Percentiles rank a stretch among this genome's conserved stretches.
Conservation (phyloP, 164 flowering plant genomes). For the Saururus chinensis region DNA sequence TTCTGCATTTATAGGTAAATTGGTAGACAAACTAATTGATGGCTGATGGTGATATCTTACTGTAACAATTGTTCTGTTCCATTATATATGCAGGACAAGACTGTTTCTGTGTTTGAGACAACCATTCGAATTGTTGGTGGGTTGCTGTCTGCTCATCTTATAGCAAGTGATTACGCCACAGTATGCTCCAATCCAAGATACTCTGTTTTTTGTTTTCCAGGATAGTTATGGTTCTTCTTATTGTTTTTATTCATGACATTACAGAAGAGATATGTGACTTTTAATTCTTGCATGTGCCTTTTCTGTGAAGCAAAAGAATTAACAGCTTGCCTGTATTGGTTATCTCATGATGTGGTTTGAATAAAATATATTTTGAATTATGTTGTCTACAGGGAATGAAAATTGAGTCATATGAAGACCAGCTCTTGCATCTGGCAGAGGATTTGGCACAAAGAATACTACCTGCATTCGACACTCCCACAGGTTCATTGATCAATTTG, state of each 20-base stretch:
- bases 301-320: not conserved
- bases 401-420: conserved; percentile 68
- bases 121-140: conserved; percentile 93
- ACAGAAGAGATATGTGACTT: too few relatives aligned
- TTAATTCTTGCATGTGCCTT: too few relatives aligned
- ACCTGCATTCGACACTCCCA: conserved; percentile 98
- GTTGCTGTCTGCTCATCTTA: conserved; percentile 90
- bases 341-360: not conserved
- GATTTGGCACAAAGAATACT: conserved; percentile 78
- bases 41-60: not conserved
- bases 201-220: not conserved
- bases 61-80: not conserved
- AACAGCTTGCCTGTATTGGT: not conserved
- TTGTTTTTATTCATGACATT: not conserved
- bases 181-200: conserved; percentile 22
- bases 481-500: conserved; percentile 36
- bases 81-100: conserved; percentile 68
- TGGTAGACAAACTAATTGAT: not conserved
- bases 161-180: conserved; percentile 91
- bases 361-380: not conserved
- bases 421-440: conserved; percentile 73
- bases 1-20: too few relatives aligned
- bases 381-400: conserved; percentile 62
- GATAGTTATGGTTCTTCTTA: not conserved
- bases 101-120: conserved; percentile 94